Percentiles rank a stretch among this genome's conserved stretches.
Evolutionary conservation across 2,329 filamentous ascomycete genomes (phyloP).

Genomic region (Catunica adiposa): DNA sequence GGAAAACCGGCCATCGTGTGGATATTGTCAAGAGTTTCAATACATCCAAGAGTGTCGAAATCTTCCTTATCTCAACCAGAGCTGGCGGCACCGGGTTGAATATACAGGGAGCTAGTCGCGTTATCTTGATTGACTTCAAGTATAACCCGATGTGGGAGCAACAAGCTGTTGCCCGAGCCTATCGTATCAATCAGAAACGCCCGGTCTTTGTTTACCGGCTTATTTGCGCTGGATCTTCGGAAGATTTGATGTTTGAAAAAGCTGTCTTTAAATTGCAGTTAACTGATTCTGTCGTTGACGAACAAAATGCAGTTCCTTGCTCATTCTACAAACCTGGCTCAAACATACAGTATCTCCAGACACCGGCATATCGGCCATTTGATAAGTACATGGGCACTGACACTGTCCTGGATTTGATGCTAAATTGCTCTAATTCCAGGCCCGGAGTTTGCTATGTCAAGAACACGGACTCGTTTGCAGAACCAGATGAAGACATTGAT

Average conservation of each 20-base stretch:
- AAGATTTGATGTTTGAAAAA: slow-evolving; percentile 56
- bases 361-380: background rate
- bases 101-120: slow-evolving; percentile 65
- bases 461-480: slow-evolving; percentile 10
- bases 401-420: slow-evolving; percentile 27
- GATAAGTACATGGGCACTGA: slow-evolving; percentile 10
- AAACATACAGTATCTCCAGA: slow-evolving; percentile 1
- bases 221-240: slow-evolving; percentile 61
- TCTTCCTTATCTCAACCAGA: slow-evolving; percentile 69
- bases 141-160: slow-evolving; percentile 72
- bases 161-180: slow-evolving; percentile 74
- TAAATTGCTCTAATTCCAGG: slow-evolving; percentile 19
- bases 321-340: slow-evolving; percentile 33
- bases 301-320: slow-evolving; percentile 56
- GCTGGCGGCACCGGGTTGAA: slow-evolving; percentile 76
- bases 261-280: slow-evolving; percentile 72
- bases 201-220: slow-evolving; percentile 75
- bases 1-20: slow-evolving; percentile 44
- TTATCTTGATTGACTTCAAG: slow-evolving; percentile 69
- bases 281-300: slow-evolving; percentile 64
- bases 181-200: slow-evolving; percentile 69
- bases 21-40: slow-evolving; percentile 54
- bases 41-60: slow-evolving; percentile 26
- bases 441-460: slow-evolving; percentile 11
- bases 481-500: slow-evolving; percentile 9